Evolutionary conservation across 352 stramenopile genomes (phyloP), one percentile per base, ranked within the genome.

Genomic region (Pythium brassicae): DNA sequence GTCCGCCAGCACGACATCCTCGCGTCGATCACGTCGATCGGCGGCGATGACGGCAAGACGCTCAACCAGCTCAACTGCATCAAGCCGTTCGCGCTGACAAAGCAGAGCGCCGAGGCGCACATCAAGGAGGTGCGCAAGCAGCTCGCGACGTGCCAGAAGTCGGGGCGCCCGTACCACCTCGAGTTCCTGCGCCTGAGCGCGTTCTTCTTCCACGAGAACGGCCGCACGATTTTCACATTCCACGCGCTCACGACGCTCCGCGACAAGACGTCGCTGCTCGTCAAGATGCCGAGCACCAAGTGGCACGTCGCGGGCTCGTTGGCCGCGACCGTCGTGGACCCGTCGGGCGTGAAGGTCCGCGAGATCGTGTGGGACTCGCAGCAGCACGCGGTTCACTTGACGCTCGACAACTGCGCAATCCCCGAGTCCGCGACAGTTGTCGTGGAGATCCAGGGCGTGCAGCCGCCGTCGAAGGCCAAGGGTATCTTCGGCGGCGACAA

Each of bases 161-260:
- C 69, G 0, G 59, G 63, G 1, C 49, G 57, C 11, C 65, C 60
- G 39, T 86, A 84, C 51, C 64, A 68, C n/a, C 61, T 86, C 7
- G 62, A 84, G 60, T 86, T 86, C 55, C 55, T 86, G 37, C 64
- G 73, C 1, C 46, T 86, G 12, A 78, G 74, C n/a, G 76, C 76
- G 22, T 72, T 77, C 51, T 84, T 81, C 51, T 74, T 77, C 43
- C 66, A 83, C 44, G 63, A 82, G 9, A 66, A 69, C 0, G 70
- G 63, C 0, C 68, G 62, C 7, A 84, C 73, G 4, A 71, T 70
- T 19, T 63, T 86, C 40, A 77, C 62, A 0, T 63, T 84, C 22
- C 59, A 53, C 25, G 58, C 71, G 0, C 57, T 73, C n/a, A 72
- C 62, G 15, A 75, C 51, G 12, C 49, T 86, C 0, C 59, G 42